These are phyloP conservation scores for Inga leiocalycina DNA, from an alignment of 306 rosid genomes.

Conservation along the genomic window DNA sequence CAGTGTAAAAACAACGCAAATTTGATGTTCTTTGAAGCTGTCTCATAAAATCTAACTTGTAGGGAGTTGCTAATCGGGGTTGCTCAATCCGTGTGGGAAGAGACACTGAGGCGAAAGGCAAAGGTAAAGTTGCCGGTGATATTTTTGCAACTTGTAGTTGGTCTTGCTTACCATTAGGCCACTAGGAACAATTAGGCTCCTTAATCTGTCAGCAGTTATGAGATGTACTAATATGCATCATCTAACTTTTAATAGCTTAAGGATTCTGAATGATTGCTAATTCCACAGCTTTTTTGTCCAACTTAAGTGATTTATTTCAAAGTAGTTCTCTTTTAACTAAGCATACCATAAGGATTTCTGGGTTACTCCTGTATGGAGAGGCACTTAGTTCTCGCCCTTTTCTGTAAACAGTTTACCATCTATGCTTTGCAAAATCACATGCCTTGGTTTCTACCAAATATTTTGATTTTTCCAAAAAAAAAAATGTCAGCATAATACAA, in stretches of 20 bases:
- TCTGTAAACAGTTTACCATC: background rate
- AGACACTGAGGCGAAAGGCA: constrained; percentile 86
- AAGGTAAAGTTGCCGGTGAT: constrained; percentile 51
- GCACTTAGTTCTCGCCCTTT: background rate
- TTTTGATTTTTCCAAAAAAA: background rate
- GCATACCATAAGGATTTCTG: background rate
- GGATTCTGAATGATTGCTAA: background rate
- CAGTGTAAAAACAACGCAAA: background rate
- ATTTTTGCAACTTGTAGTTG: background rate
- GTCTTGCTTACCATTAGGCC: background rate
- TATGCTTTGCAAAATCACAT: background rate
- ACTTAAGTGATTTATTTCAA: background rate
- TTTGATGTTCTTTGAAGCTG: constrained; percentile 16
- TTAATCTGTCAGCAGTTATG: background rate
- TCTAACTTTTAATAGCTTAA: background rate
- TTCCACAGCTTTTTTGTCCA: background rate
- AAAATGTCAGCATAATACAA: background rate
- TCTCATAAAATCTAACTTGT: constrained; percentile 37
- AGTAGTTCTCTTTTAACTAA: background rate
- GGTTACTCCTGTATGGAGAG: background rate
- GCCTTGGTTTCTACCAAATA: background rate
- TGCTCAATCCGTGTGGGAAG: constrained; percentile 99
- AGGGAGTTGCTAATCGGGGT: constrained; percentile 99
- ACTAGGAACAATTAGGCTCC: background rate
- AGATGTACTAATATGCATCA: background rate